Percentiles rank a stretch among this genome's conserved stretches.
Evolutionary conservation across 2,329 filamentous ascomycete genomes (phyloP).

Genomic region (Botrytis cinerea): DNA sequence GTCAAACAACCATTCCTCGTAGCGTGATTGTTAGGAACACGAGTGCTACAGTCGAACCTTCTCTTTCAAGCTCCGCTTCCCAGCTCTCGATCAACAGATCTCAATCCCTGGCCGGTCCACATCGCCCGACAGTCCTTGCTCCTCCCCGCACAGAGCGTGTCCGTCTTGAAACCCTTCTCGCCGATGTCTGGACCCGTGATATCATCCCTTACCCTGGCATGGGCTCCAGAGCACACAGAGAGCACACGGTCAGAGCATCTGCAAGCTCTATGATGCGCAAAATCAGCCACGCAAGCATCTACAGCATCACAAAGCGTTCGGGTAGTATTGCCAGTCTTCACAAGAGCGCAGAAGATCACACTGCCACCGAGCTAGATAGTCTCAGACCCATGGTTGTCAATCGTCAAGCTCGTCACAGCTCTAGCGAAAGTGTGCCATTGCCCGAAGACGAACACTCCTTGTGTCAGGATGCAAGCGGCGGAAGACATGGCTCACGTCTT

Average conservation of each 20-base stretch:
- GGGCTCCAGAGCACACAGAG: slow-evolving; percentile 61
- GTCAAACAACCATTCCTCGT: slow-evolving; percentile 65
- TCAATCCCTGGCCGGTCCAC: slow-evolving; percentile 74
- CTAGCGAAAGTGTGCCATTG: slow-evolving; percentile 25
- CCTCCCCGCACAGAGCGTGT: slow-evolving; percentile 75
- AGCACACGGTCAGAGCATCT: slow-evolving; percentile 74
- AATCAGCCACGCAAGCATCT: slow-evolving; percentile 73
- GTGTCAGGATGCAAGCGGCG: not conserved
- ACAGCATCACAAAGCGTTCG: slow-evolving; percentile 70
- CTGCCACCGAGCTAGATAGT: slow-evolving; percentile 27
- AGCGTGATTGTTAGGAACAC: slow-evolving; percentile 90
- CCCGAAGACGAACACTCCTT: slow-evolving; percentile 30
- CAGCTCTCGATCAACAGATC: slow-evolving; percentile 67
- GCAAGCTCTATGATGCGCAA: slow-evolving; percentile 87
- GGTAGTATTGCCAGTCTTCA: slow-evolving; percentile 40
- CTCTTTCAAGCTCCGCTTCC: slow-evolving; percentile 42
- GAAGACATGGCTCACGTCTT: slow-evolving; percentile 28
- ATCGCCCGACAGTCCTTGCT: slow-evolving; percentile 68
- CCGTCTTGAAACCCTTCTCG: slow-evolving; percentile 71
- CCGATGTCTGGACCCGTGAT: slow-evolving; percentile 83
- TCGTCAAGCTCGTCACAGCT: slow-evolving; percentile 27
- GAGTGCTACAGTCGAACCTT: slow-evolving; percentile 59
- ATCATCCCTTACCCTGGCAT: slow-evolving; percentile 82
- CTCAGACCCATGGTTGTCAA: slow-evolving; percentile 23
- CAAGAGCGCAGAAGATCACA: slow-evolving; percentile 34